Conservation (phyloP, 129 eudicot genomes). For the Ambrosia artemisiifolia region DNA sequence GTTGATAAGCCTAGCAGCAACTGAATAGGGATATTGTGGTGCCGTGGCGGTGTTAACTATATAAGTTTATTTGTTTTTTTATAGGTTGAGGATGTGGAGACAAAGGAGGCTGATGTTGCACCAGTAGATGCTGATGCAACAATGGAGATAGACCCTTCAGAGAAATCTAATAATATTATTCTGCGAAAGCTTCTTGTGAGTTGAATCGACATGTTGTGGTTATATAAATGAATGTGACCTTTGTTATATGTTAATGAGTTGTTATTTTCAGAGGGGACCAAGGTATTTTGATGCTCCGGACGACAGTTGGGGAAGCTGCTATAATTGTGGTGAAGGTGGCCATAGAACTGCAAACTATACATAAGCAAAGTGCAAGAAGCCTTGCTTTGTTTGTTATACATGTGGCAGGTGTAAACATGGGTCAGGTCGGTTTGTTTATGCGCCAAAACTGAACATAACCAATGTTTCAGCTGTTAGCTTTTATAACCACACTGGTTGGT, state of each 20-base stretch:
- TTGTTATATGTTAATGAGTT: conserved; percentile 30
- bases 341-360: conserved; percentile 69
- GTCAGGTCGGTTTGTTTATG: background rate
- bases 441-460: background rate
- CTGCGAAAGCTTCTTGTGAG: conserved; percentile 97
- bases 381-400: conserved; percentile 62
- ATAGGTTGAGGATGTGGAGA: conserved; percentile 46
- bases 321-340: conserved; percentile 96
- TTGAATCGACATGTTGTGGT: conserved; percentile 33
- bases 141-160: conserved; percentile 42
- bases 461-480: too few species aligned
- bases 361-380: conserved; percentile 68
- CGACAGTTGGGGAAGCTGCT: conserved; percentile 93
- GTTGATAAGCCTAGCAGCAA: background rate
- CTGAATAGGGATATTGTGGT: background rate
- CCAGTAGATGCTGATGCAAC: conserved; percentile 29
- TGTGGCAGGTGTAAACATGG: background rate
- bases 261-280: conserved; percentile 80
- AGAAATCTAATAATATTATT: conserved; percentile 60
- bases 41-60: background rate
- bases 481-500: background rate
- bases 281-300: conserved; percentile 98
- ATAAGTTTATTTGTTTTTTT: background rate
- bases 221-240: conserved; percentile 20
- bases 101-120: conserved; percentile 30